A percentile compares a stretch with the other conserved stretches of the same genome.
Conservation (phyloP, 129 eudicot genomes). For the Dittrichia graveolens region DNA sequence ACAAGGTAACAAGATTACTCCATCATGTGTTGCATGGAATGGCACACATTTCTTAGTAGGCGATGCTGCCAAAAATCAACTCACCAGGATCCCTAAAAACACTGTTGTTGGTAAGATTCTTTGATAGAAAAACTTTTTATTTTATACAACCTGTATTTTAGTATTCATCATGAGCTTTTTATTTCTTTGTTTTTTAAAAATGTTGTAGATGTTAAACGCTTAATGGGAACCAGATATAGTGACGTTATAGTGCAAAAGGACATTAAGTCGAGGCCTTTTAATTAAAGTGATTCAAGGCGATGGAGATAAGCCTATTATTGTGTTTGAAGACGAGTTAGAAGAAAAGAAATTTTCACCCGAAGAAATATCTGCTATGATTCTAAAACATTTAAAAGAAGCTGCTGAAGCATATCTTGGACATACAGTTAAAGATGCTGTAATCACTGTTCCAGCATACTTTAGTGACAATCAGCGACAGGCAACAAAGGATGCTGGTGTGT, state of each 20-base stretch:
- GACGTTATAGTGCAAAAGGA: constrained; percentile 19
- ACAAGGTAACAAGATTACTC: constrained; percentile 36
- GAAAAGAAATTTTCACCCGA: constrained; percentile 16
- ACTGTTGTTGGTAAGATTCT: constrained; percentile 27
- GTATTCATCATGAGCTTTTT: neutral
- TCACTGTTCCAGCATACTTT: constrained; percentile 29
- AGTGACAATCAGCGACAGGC: constrained; percentile 22
- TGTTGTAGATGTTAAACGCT: constrained; percentile 26
- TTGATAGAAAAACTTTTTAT: constrained; percentile 2
- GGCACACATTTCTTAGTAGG: constrained; percentile 15
- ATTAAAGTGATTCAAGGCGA: constrained; percentile 16
- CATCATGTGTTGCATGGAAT: constrained; percentile 36
- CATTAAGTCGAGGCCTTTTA: constrained; percentile 18
- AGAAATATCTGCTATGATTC: constrained; percentile 30
- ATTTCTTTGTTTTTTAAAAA: neutral
- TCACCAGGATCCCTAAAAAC: constrained; percentile 26
- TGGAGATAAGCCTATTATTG: neutral
- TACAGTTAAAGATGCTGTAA: constrained; percentile 20
- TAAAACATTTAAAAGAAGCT: constrained; percentile 16
- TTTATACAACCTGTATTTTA: no score
- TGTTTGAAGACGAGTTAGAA: constrained; percentile 3
- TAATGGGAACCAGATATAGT: constrained; percentile 18
- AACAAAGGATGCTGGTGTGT: constrained; percentile 13
- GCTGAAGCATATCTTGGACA: constrained; percentile 30
- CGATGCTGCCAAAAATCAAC: constrained; percentile 32